Evolutionary conservation across 139 green algal species (phyloP), one percentile per base, ranked within the genome.

Genomic region (Tetradesmus lagerheimii): DNA sequence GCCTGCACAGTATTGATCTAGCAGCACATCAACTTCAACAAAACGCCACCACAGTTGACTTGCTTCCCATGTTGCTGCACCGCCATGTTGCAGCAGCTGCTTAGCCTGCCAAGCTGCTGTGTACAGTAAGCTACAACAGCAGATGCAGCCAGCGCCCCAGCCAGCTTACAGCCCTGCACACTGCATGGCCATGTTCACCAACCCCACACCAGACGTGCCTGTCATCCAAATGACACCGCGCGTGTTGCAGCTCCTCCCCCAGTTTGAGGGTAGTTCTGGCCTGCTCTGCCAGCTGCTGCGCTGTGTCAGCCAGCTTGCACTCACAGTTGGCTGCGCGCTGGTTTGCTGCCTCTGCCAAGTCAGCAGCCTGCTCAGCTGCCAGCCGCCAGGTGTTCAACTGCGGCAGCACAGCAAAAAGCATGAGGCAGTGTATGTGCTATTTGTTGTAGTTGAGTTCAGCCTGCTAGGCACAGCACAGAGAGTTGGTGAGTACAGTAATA

Each of bases 321-420:
- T 89, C 41, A n/a, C 57, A 38, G 85, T 45, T 84, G n/a, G 43
- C 41, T 25, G 45, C 31, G 11, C 71, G 71, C 27, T 64, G 37
- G 31, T 75, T 83, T n/a, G 85, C 71, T 9, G 74, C 31, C n/a
- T 89, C 71, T 38, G 85, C 85, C 35, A 83, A 2, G 31, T 25
- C 16, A 15, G 85, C 45, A 53, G 85, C 85, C 31, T 89, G 85
- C 43, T 89, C 71, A 75, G 85, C 85, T 77, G 85, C 85, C 15
- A 57, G 20, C 31, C 35, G 79, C 71, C 74, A 89, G 11, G 43
- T 43, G 15, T 45, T 74, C 29, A 89, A 34, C 85, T 89, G 39
- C 37, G 25, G 25, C 4, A 34, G 18, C 35, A 34, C 37, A 78
- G 67, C 67, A 78, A 4, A 38, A 35, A 12, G 27, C 67, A 39